Conservation (phyloP, 108 stramenopile genomes). For the Cylindrotheca closterium region DNA sequence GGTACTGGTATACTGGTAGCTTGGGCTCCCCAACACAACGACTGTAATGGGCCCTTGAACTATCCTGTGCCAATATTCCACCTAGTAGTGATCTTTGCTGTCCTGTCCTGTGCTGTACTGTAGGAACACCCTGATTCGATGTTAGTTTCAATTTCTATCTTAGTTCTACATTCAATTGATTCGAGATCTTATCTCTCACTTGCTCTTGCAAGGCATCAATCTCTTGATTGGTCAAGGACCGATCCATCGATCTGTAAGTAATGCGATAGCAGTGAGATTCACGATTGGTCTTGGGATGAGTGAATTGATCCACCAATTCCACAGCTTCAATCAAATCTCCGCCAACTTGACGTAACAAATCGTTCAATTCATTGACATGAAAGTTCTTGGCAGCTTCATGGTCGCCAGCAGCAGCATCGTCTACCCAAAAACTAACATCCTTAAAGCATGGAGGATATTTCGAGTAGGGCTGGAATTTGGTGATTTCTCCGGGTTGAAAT, state of each 20-base stretch:
- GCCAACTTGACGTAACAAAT: conserved; percentile 85
- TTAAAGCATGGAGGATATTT: conserved; percentile 95
- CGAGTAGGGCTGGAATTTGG: conserved; percentile 86
- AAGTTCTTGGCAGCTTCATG: conserved; percentile 14
- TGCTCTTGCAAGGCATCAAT: conserved; percentile 89
- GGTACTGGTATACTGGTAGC: no score
- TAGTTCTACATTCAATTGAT: conserved; percentile 28
- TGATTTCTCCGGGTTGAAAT: conserved; percentile 75
- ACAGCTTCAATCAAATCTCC: conserved; percentile 94
- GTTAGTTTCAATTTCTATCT: conserved; percentile 19
- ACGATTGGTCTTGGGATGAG: conserved; percentile 88
- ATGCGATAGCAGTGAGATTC: conserved; percentile 89
- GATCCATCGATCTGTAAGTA: conserved; percentile 95
- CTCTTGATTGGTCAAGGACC: conserved; percentile 95
- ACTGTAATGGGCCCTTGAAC: no score
- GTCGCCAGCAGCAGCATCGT: background rate
- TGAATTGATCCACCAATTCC: conserved; percentile 89
- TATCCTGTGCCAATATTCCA: no score
- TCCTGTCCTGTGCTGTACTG: no score
- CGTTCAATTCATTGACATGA: conserved; percentile 88
- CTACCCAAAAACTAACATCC: conserved; percentile 92
- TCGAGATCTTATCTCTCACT: conserved; percentile 39
- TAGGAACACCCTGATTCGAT: no score
- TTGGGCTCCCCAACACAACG: no score
- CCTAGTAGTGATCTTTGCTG: no score